A percentile compares a stretch with the other conserved stretches of the same genome.
phyloP scores from a whole-genome alignment of 1,139 yeast genomes.

The Cylindricascospora bacillispora region DNA sequence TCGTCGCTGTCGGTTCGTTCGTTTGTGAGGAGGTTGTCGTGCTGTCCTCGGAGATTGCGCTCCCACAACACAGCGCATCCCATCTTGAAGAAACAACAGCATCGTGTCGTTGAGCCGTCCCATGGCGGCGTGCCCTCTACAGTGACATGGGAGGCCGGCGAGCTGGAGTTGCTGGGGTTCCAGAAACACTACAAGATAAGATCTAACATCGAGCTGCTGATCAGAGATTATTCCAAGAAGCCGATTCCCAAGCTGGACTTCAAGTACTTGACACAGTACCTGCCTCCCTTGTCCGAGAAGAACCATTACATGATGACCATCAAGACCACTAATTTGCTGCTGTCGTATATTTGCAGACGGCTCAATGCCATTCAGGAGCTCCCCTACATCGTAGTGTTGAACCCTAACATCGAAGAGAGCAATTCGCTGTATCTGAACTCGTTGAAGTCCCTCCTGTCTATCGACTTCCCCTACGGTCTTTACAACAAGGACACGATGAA shows the following conservation, averaged over 20 bases:
- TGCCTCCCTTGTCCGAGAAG: constrained; percentile 15
- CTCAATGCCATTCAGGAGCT: constrained; percentile 55
- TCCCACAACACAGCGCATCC: no score
- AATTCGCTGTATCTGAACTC: constrained; percentile 64
- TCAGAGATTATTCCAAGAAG: constrained; percentile 22
- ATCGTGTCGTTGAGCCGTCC: no score
- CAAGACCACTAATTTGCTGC: constrained; percentile 33
- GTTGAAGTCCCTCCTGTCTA: constrained; percentile 45
- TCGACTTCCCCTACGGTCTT: constrained; percentile 32
- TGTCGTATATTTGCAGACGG: constrained; percentile 37
- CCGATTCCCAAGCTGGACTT: constrained; percentile 18
- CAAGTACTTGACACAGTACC: constrained; percentile 17
- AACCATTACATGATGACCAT: constrained; percentile 22
- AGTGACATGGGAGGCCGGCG: no score
- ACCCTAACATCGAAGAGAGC: constrained; percentile 80
- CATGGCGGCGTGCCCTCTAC: no score
- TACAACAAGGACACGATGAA: constrained; percentile 44
- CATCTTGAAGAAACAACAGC: no score
- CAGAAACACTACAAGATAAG: constrained; percentile 21
- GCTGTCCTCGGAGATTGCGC: no score
- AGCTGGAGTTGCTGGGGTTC: no score
- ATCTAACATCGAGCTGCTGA: constrained; percentile 21
- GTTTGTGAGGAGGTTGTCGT: no score
- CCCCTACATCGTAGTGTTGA: constrained; percentile 74
- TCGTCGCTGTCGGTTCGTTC: no score